A percentile compares a stretch with the other conserved stretches of the same genome.
phyloP scores from a whole-genome alignment of 2,329 filamentous ascomycete species.

The Apiospora malaysiana region DNA sequence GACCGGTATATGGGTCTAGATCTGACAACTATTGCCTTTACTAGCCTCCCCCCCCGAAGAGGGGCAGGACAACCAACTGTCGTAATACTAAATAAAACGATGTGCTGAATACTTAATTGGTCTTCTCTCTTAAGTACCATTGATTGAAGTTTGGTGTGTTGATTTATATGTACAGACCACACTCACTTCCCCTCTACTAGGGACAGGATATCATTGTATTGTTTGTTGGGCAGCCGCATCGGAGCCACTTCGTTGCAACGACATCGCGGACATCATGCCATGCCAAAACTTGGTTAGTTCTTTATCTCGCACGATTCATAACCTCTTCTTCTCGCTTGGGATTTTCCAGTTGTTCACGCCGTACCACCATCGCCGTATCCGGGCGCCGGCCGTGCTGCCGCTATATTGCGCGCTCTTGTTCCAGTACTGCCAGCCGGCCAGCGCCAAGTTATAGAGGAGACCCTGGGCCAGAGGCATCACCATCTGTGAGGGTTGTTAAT shows the following conservation, averaged over 20 bases:
- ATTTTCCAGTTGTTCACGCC: slow-evolving; percentile 89
- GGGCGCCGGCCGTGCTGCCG: slow-evolving; percentile 78
- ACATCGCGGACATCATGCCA: not conserved
- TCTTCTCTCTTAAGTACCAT: not conserved
- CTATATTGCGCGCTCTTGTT: slow-evolving; percentile 79
- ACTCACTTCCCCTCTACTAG: not conserved
- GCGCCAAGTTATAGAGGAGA: slow-evolving; percentile 82
- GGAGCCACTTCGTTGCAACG: not conserved
- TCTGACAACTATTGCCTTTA: not conserved
- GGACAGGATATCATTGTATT: not conserved
- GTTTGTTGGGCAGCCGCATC: not conserved
- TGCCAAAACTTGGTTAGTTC: not conserved
- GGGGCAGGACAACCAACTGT: not conserved
- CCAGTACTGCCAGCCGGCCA: slow-evolving; percentile 90
- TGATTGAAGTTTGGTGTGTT: not conserved
- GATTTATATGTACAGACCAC: not conserved
- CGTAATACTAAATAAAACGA: not conserved
- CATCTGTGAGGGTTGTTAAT: slow-evolving; percentile 56
- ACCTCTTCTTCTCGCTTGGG: slow-evolving; percentile 47
- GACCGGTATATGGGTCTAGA: slow-evolving; percentile 8
- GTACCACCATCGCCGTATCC: slow-evolving; percentile 91
- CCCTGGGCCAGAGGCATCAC: slow-evolving; percentile 89
- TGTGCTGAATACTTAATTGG: not conserved
- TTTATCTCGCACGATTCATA: not conserved
- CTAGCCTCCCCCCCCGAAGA: not conserved